A percentile compares a stretch with the other conserved stretches of the same genome.
Evolutionary conservation across 345 rosid species (phyloP).

Genomic region (Hibiscus trionum): DNA sequence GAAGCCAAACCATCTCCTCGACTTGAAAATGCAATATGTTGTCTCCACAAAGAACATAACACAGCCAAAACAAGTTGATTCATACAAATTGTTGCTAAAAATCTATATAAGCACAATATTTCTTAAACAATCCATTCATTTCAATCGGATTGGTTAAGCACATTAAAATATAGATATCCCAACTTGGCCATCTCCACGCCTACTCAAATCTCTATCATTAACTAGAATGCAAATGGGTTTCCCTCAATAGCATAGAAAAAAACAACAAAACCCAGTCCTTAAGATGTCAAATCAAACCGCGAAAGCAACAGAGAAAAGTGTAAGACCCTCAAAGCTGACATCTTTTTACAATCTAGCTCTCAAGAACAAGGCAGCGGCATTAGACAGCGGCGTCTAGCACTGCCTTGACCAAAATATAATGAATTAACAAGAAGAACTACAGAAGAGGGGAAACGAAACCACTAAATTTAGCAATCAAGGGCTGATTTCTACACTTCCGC

Average conservation of each 20-base stretch:
- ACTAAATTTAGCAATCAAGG: not conserved
- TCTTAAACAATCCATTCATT: not conserved
- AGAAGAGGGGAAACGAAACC: not conserved
- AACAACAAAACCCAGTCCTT: not conserved
- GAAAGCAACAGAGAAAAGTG: not conserved
- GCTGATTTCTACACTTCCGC: not conserved
- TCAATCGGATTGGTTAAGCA: not conserved
- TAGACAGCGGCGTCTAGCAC: not conserved
- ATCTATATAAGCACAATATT: not conserved
- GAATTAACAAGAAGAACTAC: not conserved
- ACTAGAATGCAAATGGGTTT: not conserved
- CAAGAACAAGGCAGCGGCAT: not conserved
- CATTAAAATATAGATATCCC: too few relatives aligned
- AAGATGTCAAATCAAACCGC: not conserved
- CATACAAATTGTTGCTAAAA: not conserved
- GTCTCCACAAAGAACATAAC: not conserved
- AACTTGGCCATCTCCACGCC: too few relatives aligned
- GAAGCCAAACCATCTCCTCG: not conserved
- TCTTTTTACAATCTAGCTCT: not conserved
- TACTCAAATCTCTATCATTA: not conserved
- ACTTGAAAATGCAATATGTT: not conserved
- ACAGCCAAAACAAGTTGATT: not conserved
- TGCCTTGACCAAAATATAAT: not conserved
- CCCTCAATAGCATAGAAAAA: not conserved
- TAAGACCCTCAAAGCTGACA: not conserved